Base-by-base conservation (phyloP, 2,329 filamentous ascomycete genomes). In the Microdochium paspali region DNA sequence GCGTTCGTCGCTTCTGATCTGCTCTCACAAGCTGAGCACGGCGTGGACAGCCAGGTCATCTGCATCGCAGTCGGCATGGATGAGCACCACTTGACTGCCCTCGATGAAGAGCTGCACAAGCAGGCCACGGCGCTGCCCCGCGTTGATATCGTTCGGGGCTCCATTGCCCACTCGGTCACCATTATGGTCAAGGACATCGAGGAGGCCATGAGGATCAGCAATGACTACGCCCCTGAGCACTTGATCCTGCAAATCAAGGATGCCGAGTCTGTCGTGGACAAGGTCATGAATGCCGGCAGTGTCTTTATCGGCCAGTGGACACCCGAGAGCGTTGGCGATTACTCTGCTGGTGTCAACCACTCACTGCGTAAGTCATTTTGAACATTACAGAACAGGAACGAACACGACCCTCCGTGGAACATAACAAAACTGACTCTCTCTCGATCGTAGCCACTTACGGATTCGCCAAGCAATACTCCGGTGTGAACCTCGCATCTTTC, bases 251-350 rank as follows among this genome's bases (percentile, higher is more conserved):
- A 97, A 65, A 70, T 97, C 44, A 75, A 84, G 53, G 76, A 95
- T 53, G 85, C 93, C 6, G 81, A 86, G 57, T 72, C 77, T 49
- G 75, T 84, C 3, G 84, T 95, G 1, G 82, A 87, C 30, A 70
- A 84, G 63, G 90, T 98, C 23, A 79, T 90, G 70, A 96, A 98
- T 58, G 93, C 93, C 2, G 93, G 93, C 18, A 95, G 89, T 62
- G 90, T 98, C 6, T 98, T 98, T 63, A 84, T 97, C 54, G 93
- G 93, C 10, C 77, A 86, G 54, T 98, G 93, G 93, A 97, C 93
- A 0, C 93, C 93, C 5, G 93, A 98, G 70, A 95, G 88, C 64
- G 93, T 98, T 3, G 93, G 93, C 43, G 93, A 98, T 65, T 98
- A 98, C 71, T 95, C 90, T 53, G 93, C 93, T 46, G 93, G 93